phyloP scores from a whole-genome alignment of 208 protist species.

The Wallacemonas sp. region DNA sequence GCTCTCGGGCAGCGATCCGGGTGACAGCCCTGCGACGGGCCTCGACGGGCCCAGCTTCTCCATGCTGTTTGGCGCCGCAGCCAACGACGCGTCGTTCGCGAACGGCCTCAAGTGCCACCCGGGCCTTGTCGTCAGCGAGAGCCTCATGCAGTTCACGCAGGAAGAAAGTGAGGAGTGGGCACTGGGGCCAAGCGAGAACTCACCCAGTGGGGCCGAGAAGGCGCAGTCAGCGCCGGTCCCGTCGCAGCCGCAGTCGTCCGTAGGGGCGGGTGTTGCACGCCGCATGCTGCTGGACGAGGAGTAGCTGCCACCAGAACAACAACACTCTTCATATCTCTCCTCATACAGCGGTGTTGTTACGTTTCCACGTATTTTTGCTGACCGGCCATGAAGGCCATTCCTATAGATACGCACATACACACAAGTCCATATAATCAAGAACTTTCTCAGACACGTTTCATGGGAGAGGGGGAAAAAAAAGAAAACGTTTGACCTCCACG shows the following conservation, averaged over 20 bases:
- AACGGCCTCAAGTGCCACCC: background rate
- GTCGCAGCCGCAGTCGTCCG: background rate
- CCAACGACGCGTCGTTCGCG: background rate
- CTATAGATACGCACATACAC: conserved; percentile 22
- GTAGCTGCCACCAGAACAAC: no score
- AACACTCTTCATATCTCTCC: no score
- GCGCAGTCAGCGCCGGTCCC: background rate
- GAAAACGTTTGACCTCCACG: no score
- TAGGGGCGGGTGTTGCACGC: background rate
- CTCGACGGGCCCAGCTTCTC: conserved; percentile 1
- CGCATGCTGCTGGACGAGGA: conserved; percentile 34
- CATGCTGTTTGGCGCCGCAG: background rate
- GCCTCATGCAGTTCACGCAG: background rate
- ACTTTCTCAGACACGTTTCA: no score
- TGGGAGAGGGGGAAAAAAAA: no score
- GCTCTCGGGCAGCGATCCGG: background rate
- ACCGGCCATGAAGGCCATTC: no score
- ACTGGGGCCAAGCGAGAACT: background rate
- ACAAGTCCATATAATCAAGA: no score
- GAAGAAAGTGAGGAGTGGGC: conserved; percentile 3
- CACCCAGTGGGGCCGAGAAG: background rate
- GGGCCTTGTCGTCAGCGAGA: background rate
- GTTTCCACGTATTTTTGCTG: no score
- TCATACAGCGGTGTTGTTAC: no score
- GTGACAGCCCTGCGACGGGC: background rate